Evolutionary conservation across 2,329 filamentous ascomycete genomes (phyloP).

Genomic region (Pseudogymnoascus sp.): DNA sequence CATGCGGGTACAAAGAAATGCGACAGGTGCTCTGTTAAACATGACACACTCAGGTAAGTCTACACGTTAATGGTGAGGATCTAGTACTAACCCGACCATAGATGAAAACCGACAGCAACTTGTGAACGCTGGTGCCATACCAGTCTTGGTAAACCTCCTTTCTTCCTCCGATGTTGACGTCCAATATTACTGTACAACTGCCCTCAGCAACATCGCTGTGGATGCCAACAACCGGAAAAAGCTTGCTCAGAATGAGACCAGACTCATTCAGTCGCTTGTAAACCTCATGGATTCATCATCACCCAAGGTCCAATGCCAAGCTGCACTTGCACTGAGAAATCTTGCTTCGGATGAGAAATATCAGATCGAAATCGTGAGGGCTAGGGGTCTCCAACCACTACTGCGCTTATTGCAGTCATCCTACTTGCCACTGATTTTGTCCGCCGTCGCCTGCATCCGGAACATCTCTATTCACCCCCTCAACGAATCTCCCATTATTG

Average conservation of each 20-base stretch:
- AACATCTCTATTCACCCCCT: constrained; percentile 98
- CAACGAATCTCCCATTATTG: constrained; percentile 97
- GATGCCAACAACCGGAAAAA: constrained; percentile 86
- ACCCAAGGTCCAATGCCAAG: constrained; percentile 96
- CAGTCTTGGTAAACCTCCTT: constrained; percentile 89
- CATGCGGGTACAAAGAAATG: constrained; percentile 96
- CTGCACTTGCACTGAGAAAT: constrained; percentile 86
- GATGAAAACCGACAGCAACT: constrained; percentile 97
- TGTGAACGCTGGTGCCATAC: constrained; percentile 95
- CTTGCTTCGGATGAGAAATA: constrained; percentile 98
- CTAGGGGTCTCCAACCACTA: constrained; percentile 75
- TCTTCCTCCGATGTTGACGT: constrained; percentile 93
- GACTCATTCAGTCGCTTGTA: constrained; percentile 87
- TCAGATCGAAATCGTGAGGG: constrained; percentile 91
- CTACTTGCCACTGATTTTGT: constrained; percentile 90
- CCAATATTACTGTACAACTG: constrained; percentile 98
- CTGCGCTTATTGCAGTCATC: constrained; percentile 88
- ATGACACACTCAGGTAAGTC: constrained; percentile 94
- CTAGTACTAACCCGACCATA: constrained; percentile 32
- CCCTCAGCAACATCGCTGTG: constrained; percentile 96
- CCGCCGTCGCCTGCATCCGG: constrained; percentile 93
- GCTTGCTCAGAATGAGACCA: constrained; percentile 81
- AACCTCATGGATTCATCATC: constrained; percentile 96
- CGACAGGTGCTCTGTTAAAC: constrained; percentile 90
- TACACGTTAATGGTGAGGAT: constrained; percentile 15